Base-by-base conservation (phyloP, 1,284 basidiomycete species). In the Irpex sp. region DNA sequence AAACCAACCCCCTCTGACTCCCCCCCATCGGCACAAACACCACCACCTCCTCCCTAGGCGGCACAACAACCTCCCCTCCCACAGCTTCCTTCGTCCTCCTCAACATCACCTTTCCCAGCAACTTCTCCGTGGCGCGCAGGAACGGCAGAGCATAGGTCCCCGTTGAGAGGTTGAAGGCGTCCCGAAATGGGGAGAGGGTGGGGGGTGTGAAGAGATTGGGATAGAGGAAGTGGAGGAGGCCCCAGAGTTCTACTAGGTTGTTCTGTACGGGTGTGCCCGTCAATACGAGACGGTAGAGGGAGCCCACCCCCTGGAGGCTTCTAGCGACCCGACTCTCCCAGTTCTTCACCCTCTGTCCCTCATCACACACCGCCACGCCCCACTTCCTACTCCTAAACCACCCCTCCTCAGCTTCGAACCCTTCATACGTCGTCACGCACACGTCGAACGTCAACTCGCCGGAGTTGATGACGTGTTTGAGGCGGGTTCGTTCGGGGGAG, bases 231-330 rank as follows among this genome's bases (percentile, higher is more conserved):
- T 79, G 81, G n/a, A 85, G 72, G 11, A 85, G 73, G 36, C 77
- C 68, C 85, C 83, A 85, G 8, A 88, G 74, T 68, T 88, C 86
- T n/a, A 79, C 69, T 7, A 88, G 71, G 64, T 88, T 84, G 66
- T 88, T 88, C 65, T 88, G 86, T 0, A 88, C 77, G 0, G 86
- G 87, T 0, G 86, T 88, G 2, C 86, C 86, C 0, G 84, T 87
- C 43, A 88, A 73, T 62, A 88, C 80, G 31, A 88, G 70, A 56
- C 86, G 77, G 70, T 81, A 79, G 55, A 82, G 64, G 7, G 81
- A 78, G n/a, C 83, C 79, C 13, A 86, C 61, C 31, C 79, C 76
- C 58, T 81, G 78, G 3, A 86, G 66, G 60, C 79, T 80, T 43
- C 70, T 63, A 0, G 83, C 69, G 4, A 84, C 60, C 5, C 77